Base-by-base conservation (phyloP, 768 basidiomycete genomes). In the Podaxis sp. region DNA sequence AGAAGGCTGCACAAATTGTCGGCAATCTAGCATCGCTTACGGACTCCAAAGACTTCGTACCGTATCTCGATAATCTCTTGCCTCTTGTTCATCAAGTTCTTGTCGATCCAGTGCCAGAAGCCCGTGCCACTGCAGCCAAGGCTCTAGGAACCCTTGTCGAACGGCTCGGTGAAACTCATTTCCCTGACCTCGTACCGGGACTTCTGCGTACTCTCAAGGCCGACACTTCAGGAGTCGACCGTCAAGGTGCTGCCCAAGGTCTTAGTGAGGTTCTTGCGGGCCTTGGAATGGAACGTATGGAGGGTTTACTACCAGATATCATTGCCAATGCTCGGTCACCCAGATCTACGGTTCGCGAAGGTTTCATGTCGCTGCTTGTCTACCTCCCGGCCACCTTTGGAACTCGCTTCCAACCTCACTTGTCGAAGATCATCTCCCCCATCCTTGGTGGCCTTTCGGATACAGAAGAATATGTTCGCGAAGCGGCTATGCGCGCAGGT, bases 401-500 rank as follows among this genome's bases (percentile, higher is more conserved):
- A 5, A 88, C 90, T 59, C 89, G 95, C 47, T 98, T 99, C 84
- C 88, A 95, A 64, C 96, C 95, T 0, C 95, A 98, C 75, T 78
- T 99, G 7, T 91, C 93, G 5, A 91, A 93, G 73, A 96, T 99
- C 69, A 91, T 98, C 46, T 77, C 89, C 9, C 96, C 96, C 0
- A 96, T 99, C 64, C 80, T 98, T 36, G 85, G 85, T 48, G 97
- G 97, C 63, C 77, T 99, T 38, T 89, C 96, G 0, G 96, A 98
- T 68, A 79, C 86, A 5, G 95, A 97, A 66, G 97, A 98, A 75
- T 94, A 90, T 68, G 97, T 98, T 9, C 83, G 96, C 25, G 95
- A 98, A 64, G 95, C 96, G 10, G 95, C 96, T 4, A 98, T 98
- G 95, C 86, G 93, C 37, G 95, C 96, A n/a, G 95, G 96, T 60